Base-by-base conservation (phyloP, 2,329 filamentous ascomycete species). In the Cladosporium sp. region DNA sequence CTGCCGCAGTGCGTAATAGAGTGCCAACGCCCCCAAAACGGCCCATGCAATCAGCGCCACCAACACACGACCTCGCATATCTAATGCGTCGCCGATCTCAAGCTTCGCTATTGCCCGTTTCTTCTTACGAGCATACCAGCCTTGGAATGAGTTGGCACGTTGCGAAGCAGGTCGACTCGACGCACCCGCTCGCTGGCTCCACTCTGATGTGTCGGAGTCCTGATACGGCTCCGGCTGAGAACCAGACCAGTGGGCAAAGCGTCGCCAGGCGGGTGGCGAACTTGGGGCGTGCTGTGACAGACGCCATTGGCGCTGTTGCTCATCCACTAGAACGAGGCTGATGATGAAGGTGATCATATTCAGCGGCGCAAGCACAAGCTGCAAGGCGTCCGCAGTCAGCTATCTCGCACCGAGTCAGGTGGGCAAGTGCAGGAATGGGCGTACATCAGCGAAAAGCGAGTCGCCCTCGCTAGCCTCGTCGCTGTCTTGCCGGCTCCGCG, bases 281-380 rank as follows among this genome's bases (percentile, higher is more conserved):
- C 53, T 52, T 28, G 22, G 22, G 19, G 64, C 57, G 56, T 66
- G 66, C 54, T 71, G 61, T 55, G 63, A 62, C 54, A 68, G 60
- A 31, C 68, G 82, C 74, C 67, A 74, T 63, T 62, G 74, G 62
- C 61, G 80, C 69, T 76, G 81, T 54, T 74, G 74, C 46, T 77
- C 70, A 70, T 87, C 83, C 41, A 87, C 76, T 48, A 85, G 67
- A 63, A 77, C 75, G 43, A 87, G 77, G 2, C 84, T 86, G 58
- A 86, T 43, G 40, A 88, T 66, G 68, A 87, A 86, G 18, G 81
- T 78, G 46, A 81, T 72, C 65, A 86, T 80, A 58, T 82, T 75
- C 56, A 87, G 59, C 7, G 85, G 83, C 0, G 82, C 84, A 69
- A 85, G 74, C 59, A 87, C 56, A 43, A 68, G 56, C 65, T 69